Conservation (phyloP, 352 stramenopile species). For the Phytophthora podocarpi region DNA sequence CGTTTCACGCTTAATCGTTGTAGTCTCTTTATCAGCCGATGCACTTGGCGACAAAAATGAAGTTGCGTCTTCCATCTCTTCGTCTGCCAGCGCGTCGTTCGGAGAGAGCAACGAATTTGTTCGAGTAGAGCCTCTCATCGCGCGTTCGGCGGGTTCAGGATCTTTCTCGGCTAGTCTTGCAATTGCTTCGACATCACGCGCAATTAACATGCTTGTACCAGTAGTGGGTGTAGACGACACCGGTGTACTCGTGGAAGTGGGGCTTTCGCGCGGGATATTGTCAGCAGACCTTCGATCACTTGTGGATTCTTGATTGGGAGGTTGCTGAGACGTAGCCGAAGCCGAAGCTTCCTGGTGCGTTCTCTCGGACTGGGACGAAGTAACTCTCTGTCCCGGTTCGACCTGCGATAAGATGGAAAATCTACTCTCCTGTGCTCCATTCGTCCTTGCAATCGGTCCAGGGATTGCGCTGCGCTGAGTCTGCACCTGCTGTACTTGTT, state of each 20-base stretch:
- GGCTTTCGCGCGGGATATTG: not conserved
- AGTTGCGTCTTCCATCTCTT: constrained; percentile 2
- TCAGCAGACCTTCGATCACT: constrained; percentile 3
- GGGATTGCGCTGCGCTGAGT: not conserved
- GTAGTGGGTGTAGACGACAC: not conserved
- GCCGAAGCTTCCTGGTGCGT: not conserved
- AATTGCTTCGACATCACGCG: constrained; percentile 27
- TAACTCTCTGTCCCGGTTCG: not conserved
- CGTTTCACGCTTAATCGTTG: not conserved
- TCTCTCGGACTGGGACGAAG: not conserved
- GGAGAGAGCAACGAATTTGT: constrained; percentile 9
- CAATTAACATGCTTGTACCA: not conserved
- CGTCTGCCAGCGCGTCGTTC: not conserved
- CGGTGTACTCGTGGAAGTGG: not conserved
- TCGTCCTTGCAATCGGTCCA: not conserved
- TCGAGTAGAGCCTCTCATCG: not conserved
- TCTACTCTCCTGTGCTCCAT: not conserved
- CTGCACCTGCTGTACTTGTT: constrained; percentile 22
- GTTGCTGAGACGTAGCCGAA: not conserved
- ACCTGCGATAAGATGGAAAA: constrained; percentile 1
- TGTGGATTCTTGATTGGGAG: not conserved
- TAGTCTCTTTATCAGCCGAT: constrained; percentile 4
- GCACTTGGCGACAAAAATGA: constrained; percentile 28
- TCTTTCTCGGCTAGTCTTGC: constrained; percentile 24
- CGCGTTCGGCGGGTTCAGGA: not conserved